Percentiles rank a stretch among this genome's conserved stretches.
Conservation (phyloP, 2,329 filamentous ascomycete genomes). For the Cryoendolithus antarcticus region DNA sequence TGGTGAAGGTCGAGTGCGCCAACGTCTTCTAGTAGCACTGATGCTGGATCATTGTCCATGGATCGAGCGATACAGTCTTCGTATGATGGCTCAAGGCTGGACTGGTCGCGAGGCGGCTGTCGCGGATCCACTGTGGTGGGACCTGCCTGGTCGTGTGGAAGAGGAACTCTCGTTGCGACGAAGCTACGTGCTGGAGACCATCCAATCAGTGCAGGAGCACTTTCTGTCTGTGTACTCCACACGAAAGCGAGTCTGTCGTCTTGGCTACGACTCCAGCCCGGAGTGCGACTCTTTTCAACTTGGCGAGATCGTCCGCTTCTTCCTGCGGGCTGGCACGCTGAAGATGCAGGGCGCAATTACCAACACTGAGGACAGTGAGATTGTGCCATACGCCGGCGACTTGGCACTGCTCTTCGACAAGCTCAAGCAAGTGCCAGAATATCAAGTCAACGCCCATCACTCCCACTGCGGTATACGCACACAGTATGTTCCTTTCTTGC, state of each 20-base stretch:
- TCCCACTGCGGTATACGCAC: constrained; percentile 59
- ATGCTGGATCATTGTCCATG: constrained; percentile 50
- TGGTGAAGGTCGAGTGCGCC: constrained; percentile 54
- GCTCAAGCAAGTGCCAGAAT: constrained; percentile 54
- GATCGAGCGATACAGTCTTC: constrained; percentile 49
- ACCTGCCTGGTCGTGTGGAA: constrained; percentile 57
- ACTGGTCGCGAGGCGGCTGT: constrained; percentile 38
- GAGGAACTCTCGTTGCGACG: constrained; percentile 56
- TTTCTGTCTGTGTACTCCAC: constrained; percentile 58
- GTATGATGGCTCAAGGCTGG: constrained; percentile 55
- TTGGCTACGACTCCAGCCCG: constrained; percentile 60
- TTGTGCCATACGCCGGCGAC: constrained; percentile 45
- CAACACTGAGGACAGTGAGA: constrained; percentile 27
- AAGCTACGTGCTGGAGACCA: constrained; percentile 53
- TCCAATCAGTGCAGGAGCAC: constrained; percentile 57
- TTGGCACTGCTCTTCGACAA: constrained; percentile 47
- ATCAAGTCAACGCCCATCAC: constrained; percentile 64
- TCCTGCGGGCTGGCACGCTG: constrained; percentile 49
- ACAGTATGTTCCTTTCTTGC: constrained; percentile 52
- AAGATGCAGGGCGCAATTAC: constrained; percentile 38
- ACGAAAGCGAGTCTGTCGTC: constrained; percentile 54
- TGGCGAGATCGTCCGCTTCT: constrained; percentile 64
- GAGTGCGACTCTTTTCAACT: constrained; percentile 70
- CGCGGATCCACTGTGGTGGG: constrained; percentile 53
- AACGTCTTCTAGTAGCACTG: constrained; percentile 57